These are phyloP conservation scores for Huntiella moniliformis DNA, from an alignment of 2,329 filamentous ascomycete species.

Conservation along the genomic window DNA sequence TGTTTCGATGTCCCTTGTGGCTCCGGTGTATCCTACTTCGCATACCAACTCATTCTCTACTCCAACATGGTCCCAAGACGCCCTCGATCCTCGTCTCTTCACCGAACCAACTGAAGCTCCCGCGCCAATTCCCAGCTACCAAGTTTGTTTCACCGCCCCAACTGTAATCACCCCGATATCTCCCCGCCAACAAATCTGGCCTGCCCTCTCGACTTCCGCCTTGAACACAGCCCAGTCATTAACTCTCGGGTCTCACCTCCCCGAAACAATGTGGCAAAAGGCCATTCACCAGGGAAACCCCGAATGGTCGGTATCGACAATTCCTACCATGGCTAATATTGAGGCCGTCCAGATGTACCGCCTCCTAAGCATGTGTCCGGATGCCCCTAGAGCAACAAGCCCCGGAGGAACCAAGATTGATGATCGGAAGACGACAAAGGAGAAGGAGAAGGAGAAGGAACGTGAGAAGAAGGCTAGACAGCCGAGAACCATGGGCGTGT, in stretches of 20 bases:
- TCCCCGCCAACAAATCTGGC: not conserved
- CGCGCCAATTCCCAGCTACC: not conserved
- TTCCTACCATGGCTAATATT: conserved; percentile 8
- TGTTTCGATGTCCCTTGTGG: not conserved
- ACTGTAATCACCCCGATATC: no score
- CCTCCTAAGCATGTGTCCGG: conserved; percentile 4
- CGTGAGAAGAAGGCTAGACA: conserved; percentile 6
- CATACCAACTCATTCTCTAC: no score
- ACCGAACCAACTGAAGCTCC: not conserved
- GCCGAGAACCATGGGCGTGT: conserved; percentile 8
- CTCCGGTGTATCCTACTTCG: no score
- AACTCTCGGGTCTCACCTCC: conserved; percentile 3
- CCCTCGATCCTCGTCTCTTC: conserved; percentile 9
- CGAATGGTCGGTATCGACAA: not conserved
- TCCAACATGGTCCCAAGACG: no score
- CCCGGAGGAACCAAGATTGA: not conserved
- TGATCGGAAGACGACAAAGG: not conserved
- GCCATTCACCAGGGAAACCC: conserved; percentile 3
- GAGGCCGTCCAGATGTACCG: conserved; percentile 11
- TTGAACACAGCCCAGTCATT: conserved; percentile 1
- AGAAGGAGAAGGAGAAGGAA: conserved; percentile 1
- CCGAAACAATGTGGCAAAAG: conserved; percentile 10
- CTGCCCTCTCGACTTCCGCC: not conserved
- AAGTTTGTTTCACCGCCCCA: no score
- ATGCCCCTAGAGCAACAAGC: conserved; percentile 1